Percentiles rank a stretch among this genome's conserved stretches.
Evolutionary conservation across 805 yeast species (phyloP).

Genomic region (Hermanozyma aechmeae): DNA sequence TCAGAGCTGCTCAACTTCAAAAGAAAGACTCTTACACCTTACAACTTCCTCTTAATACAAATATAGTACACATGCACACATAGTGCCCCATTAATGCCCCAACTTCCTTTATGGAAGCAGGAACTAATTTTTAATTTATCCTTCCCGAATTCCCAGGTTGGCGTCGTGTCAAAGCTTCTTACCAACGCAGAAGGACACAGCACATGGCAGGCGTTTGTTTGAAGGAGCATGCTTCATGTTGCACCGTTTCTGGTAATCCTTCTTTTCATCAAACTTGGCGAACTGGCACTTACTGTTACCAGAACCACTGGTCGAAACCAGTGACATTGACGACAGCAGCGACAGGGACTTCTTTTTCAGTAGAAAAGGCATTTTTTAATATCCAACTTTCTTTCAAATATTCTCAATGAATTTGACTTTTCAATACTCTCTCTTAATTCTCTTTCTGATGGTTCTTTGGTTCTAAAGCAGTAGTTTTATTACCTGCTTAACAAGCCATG

Average conservation of each 20-base stretch:
- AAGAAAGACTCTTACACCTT: too few species aligned
- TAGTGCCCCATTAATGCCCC: conserved; percentile 1
- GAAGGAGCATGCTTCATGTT: conserved; percentile 16
- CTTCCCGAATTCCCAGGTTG: not conserved
- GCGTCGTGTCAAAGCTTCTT: conserved; percentile 13
- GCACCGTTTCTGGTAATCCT: conserved; percentile 35
- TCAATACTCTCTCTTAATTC: too few species aligned
- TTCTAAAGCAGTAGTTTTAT: too few species aligned
- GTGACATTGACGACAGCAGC: conserved; percentile 12
- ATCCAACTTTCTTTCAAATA: too few species aligned
- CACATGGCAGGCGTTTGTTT: conserved; percentile 14
- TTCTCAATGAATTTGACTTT: too few species aligned
- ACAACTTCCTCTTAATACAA: too few species aligned
- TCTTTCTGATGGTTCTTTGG: too few species aligned
- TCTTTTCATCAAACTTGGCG: conserved; percentile 35
- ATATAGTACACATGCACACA: too few species aligned
- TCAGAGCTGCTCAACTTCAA: too few species aligned
- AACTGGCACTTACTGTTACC: conserved; percentile 10
- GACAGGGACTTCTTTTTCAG: conserved; percentile 16
- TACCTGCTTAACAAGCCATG: too few species aligned
- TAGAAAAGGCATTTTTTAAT: conserved; percentile 6
- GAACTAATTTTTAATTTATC: not conserved
- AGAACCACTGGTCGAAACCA: conserved; percentile 2
- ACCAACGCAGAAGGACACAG: conserved; percentile 32
- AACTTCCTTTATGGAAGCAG: too few species aligned